These are phyloP conservation scores for Encephalitozoon cuniculi DNA, from an alignment of 371 early-diverging fungal genomes.

Conservation along the genomic window DNA sequence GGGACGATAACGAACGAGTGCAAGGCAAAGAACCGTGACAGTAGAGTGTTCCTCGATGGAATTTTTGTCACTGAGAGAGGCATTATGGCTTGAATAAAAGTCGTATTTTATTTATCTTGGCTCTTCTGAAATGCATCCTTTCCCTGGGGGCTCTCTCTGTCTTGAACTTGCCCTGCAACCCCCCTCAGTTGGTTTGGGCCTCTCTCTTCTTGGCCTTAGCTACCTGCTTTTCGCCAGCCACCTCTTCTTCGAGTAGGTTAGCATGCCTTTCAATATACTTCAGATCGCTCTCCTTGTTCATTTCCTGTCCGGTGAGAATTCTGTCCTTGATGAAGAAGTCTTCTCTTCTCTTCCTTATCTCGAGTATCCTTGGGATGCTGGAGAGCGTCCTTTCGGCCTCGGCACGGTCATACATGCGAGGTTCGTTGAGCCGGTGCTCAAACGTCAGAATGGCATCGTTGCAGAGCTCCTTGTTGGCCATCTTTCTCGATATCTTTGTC, in stretches of 20 bases:
- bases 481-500: slow-evolving; percentile 95
- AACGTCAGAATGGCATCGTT: slow-evolving; percentile 70
- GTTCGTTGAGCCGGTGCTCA: slow-evolving; percentile 88
- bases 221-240: neutral
- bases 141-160: neutral
- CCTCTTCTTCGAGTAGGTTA: slow-evolving; percentile 20
- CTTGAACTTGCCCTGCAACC: too few species aligned
- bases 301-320: slow-evolving; percentile 54
- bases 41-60: slow-evolving; percentile 98
- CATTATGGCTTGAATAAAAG: slow-evolving; percentile 40
- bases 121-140: neutral
- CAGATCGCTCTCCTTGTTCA: slow-evolving; percentile 46
- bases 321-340: slow-evolving; percentile 54
- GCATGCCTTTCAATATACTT: slow-evolving; percentile 44
- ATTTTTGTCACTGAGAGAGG: slow-evolving; percentile 58
- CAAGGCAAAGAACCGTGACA: slow-evolving; percentile 81
- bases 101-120: slow-evolving; percentile 7
- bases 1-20: slow-evolving; percentile 76
- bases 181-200: neutral
- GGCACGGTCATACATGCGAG: slow-evolving; percentile 84
- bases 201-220: neutral
- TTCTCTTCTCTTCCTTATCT: slow-evolving; percentile 45
- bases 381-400: slow-evolving; percentile 69
- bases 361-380: slow-evolving; percentile 50
- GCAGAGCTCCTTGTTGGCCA: slow-evolving; percentile 85